phyloP scores from a whole-genome alignment of 2,329 filamentous ascomycete species.

The Acephala macrosclerotiorum region DNA sequence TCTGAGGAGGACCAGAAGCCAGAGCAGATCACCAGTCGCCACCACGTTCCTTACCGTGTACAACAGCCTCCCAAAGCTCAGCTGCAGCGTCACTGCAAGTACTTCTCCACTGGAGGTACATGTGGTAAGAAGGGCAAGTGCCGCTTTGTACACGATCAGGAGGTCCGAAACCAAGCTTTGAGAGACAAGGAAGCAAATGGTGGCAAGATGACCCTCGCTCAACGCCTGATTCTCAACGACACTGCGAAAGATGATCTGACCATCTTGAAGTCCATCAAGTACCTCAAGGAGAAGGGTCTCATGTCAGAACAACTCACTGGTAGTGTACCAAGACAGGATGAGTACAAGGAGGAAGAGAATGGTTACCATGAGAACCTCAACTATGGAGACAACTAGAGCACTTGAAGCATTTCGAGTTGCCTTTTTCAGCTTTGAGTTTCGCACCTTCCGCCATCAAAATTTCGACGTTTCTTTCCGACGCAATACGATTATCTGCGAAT shows the following conservation, averaged over 20 bases:
- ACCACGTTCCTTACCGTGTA: conserved; percentile 37
- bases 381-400: conserved; percentile 37
- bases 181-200: conserved; percentile 70
- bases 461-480: conserved; percentile 1
- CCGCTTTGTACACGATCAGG: conserved; percentile 73
- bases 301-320: conserved; percentile 43
- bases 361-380: conserved; percentile 38
- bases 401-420: neutral
- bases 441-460: neutral
- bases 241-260: conserved; percentile 73
- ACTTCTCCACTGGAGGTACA: conserved; percentile 72
- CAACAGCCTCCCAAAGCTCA: conserved; percentile 63
- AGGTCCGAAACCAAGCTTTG: conserved; percentile 68
- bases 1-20: conserved; percentile 64
- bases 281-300: conserved; percentile 59
- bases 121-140: conserved; percentile 80
- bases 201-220: conserved; percentile 70
- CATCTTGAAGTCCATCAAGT: conserved; percentile 70
- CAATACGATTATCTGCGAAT: neutral
- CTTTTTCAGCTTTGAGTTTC: conserved; percentile 3
- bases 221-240: conserved; percentile 71
- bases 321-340: conserved; percentile 36
- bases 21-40: conserved; percentile 62
- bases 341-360: conserved; percentile 38
- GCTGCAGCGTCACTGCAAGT: conserved; percentile 72